phyloP scores from a whole-genome alignment of 257 asterid species.

The Dorcoceras hygrometricum region DNA sequence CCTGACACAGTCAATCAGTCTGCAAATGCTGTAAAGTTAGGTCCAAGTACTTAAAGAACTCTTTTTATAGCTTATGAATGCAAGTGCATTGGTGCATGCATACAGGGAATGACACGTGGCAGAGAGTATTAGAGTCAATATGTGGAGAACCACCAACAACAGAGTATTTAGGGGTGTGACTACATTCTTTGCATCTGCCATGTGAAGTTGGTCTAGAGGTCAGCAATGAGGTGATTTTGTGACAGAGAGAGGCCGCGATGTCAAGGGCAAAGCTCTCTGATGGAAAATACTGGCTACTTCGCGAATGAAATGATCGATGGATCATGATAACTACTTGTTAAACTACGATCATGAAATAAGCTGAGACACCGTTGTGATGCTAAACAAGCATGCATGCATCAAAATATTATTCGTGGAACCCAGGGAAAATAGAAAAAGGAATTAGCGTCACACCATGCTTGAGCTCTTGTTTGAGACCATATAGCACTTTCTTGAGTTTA shows the following conservation, averaged over 20 bases:
- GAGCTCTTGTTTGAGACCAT: not conserved
- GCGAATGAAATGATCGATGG: not conserved
- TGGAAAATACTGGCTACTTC: not conserved
- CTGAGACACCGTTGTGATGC: not conserved
- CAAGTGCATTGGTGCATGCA: not conserved
- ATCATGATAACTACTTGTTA: not conserved
- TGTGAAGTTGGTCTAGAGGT: not conserved
- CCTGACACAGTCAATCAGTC: not conserved
- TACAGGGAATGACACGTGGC: not conserved
- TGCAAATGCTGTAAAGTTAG: not conserved
- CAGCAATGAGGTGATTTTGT: not conserved
- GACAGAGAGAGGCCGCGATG: not conserved
- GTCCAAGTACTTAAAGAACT: not conserved
- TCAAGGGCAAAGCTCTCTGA: not conserved
- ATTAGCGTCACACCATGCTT: not conserved
- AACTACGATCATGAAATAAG: not conserved
- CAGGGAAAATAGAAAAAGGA: not conserved
- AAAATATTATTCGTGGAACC: not conserved
- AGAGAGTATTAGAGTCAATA: not conserved
- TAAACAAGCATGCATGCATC: not conserved
- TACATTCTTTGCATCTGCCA: not conserved
- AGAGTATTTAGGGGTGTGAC: not conserved
- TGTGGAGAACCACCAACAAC: not conserved
- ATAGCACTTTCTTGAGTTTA: not conserved
- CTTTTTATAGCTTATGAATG: not conserved